Evolutionary conservation across 768 basidiomycete genomes (phyloP).

Genomic region (Calocybe gangraenosa): DNA sequence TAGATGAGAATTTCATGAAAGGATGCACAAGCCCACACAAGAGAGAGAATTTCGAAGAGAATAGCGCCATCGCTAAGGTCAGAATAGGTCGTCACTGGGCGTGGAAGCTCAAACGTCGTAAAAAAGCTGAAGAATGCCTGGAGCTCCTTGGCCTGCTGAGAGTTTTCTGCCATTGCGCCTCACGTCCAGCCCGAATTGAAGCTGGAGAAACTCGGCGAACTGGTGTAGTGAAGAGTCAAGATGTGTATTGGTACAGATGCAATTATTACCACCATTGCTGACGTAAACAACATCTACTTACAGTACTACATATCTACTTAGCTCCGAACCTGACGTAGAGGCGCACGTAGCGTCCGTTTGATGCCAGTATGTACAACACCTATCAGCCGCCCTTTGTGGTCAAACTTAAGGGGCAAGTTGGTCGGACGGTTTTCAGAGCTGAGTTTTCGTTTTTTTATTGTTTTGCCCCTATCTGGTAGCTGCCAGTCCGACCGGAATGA

Average conservation of each 20-base stretch:
- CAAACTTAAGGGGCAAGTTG: conserved; percentile 32
- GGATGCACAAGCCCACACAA: conserved; percentile 52
- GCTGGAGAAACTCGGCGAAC: background rate
- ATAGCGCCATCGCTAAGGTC: conserved; percentile 81
- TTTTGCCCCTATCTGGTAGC: conserved; percentile 6
- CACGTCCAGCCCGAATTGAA: no score
- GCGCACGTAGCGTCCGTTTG: conserved; percentile 18
- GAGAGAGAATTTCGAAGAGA: conserved; percentile 68
- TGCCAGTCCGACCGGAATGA: conserved; percentile 35
- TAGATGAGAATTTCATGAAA: background rate
- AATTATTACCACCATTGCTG: background rate
- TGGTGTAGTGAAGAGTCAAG: no score
- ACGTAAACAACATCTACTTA: background rate
- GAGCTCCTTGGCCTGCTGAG: conserved; percentile 53
- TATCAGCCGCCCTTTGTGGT: conserved; percentile 31
- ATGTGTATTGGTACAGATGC: background rate
- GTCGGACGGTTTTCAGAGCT: background rate
- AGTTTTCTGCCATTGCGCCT: conserved; percentile 29
- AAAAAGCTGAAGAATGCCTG: conserved; percentile 84
- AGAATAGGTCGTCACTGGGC: conserved; percentile 54
- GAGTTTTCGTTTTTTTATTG: conserved; percentile 13
- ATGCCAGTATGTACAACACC: conserved; percentile 35
- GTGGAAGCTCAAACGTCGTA: conserved; percentile 61
- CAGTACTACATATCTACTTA: background rate
- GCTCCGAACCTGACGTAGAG: background rate